Evolutionary conservation across 2,329 filamentous ascomycete genomes (phyloP), one percentile per base, ranked within the genome.

Genomic region (Penicillium vulpinum): DNA sequence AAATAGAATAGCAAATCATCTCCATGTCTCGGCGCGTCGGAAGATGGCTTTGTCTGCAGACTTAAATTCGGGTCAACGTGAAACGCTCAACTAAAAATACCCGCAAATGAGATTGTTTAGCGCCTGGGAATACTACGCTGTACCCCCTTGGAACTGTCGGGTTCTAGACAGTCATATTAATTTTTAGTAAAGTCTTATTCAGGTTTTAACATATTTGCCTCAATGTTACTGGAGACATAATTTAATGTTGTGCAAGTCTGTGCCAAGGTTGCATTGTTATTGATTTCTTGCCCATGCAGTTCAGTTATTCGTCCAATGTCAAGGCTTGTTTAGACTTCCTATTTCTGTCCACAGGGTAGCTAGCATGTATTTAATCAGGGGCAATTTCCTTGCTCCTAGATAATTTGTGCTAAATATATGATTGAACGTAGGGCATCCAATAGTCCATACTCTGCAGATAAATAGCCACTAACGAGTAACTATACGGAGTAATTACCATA

Each of bases 1-100:
- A 22, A 33, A 11, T 5, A 7, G 16, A 24, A 35, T 28, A 21
- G 4, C 16, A 48, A 26, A 15, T 33, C 13, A 10, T 36, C 13
- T 28, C 29, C 44, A n/a, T 22, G 7, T 28, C 18, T 31, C 36
- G 26, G 48, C 31, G 41, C 31, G 21, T 26, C 15, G 24, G 21
- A 51, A 26, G 51, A 50, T 44, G 31, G 15, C 26, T 56, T 56
- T 44, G 46, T 44, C 33, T 31, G 46, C 35, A 26, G 31, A 15
- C 13, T 43, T 22, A 36, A 44, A 13, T 38, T 13, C 15, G 33
- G 26, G 10, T 43, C 16, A 43, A 50, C 24, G 10, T 51, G 54
- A 56, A 52, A 46, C 54, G 48, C 41, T 22, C 18, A 40, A 29
- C 54, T 46, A 56, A 56, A 56, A 52, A 52, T 56, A 56, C 8